These are phyloP conservation scores for Prillingera fragicola DNA, from an alignment of 1,284 basidiomycete genomes.

Conservation along the genomic window DNA sequence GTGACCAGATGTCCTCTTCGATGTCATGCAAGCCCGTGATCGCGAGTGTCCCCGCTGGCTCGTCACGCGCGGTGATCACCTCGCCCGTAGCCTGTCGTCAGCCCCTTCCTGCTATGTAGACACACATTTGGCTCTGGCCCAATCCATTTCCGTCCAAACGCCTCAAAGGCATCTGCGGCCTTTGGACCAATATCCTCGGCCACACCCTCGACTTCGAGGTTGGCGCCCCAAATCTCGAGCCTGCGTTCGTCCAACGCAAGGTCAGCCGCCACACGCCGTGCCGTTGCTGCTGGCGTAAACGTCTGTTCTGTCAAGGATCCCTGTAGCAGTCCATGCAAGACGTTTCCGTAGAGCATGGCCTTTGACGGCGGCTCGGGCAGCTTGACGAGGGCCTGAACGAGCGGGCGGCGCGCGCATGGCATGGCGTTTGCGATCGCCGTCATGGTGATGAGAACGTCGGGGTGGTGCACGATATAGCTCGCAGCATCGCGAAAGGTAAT, in stretches of 20 bases:
- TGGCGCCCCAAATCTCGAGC: constrained; percentile 45
- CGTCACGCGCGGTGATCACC: constrained; percentile 22
- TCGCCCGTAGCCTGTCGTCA: neutral
- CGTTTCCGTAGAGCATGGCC: constrained; percentile 74
- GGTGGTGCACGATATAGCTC: constrained; percentile 66
- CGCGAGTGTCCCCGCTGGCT: constrained; percentile 52
- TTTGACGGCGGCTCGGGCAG: constrained; percentile 49
- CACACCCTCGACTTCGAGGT: constrained; percentile 41
- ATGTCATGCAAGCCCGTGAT: constrained; percentile 73
- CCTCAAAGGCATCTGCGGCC: constrained; percentile 38
- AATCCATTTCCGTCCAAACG: constrained; percentile 43
- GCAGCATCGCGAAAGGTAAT: constrained; percentile 39
- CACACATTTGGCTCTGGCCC: constrained; percentile 27
- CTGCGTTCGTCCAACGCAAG: constrained; percentile 35
- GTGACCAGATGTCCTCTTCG: constrained; percentile 97
- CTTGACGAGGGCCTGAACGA: constrained; percentile 62
- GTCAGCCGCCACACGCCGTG: constrained; percentile 30
- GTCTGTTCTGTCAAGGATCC: constrained; percentile 54
- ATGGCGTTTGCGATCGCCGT: constrained; percentile 77
- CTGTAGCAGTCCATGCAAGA: constrained; percentile 85
- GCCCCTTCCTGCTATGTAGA: too few species aligned
- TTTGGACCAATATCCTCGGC: constrained; percentile 38
- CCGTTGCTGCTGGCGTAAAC: constrained; percentile 31
- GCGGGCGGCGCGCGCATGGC: constrained; percentile 72
- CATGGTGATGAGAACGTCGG: constrained; percentile 81